A percentile compares a stretch with the other conserved stretches of the same genome.
phyloP scores from a whole-genome alignment of 352 stramenopile species.

The Phytopythium montanum region DNA sequence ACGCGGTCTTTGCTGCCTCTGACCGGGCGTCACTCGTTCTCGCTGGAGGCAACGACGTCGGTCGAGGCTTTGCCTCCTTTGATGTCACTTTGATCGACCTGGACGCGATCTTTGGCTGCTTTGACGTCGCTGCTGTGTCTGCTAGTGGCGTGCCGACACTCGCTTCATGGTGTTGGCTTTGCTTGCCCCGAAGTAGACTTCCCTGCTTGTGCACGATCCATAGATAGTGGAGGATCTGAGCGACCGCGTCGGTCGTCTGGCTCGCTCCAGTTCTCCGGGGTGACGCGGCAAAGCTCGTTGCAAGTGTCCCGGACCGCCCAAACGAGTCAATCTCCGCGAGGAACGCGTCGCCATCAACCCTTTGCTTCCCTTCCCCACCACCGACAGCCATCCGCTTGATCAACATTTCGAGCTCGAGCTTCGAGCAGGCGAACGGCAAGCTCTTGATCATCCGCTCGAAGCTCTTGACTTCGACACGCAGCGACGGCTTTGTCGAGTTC shows the following conservation, averaged over 20 bases:
- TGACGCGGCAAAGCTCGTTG: conserved; percentile 3
- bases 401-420: conserved; percentile 25
- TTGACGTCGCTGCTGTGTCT: background rate
- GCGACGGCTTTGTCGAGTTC: conserved; percentile 2
- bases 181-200: conserved; percentile 8
- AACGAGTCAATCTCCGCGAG: conserved; percentile 33
- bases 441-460: conserved; percentile 38
- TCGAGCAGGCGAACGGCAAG: conserved; percentile 36
- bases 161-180: background rate
- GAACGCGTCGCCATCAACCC: conserved; percentile 32
- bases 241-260: conserved; percentile 16
- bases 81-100: background rate
- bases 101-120: background rate
- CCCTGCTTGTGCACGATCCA: conserved; percentile 25
- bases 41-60: background rate
- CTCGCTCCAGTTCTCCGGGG: conserved; percentile 2
- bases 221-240: conserved; percentile 51
- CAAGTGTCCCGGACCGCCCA: conserved; percentile 25
- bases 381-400: conserved; percentile 17
- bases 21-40: background rate
- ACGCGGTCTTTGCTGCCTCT: background rate
- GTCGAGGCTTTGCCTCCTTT: background rate
- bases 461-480: conserved; percentile 22
- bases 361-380: background rate
- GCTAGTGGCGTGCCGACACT: background rate